phyloP scores from a whole-genome alignment of 2,329 filamentous ascomycete species.

The Ceratocystis huliohia region DNA sequence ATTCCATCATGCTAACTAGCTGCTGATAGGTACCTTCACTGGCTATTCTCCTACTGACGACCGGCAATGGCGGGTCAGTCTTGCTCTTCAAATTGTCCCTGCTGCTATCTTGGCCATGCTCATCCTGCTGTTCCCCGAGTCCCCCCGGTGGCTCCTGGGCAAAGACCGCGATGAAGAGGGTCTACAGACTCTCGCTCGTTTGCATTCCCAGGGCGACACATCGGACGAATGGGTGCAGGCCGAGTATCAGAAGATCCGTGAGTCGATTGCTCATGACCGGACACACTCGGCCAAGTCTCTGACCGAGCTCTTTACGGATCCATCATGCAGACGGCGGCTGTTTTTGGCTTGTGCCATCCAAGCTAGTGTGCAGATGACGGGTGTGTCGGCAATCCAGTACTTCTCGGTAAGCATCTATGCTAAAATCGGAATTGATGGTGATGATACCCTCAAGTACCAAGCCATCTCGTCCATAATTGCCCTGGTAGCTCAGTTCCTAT shows the following conservation, averaged over 20 bases:
- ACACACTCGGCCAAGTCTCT: constrained; percentile 59
- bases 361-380: constrained; percentile 64
- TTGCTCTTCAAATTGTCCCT: constrained; percentile 60
- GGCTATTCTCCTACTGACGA: constrained; percentile 26
- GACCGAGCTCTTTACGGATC: constrained; percentile 49
- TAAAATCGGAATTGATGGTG: constrained; percentile 53
- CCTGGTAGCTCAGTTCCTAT: constrained; percentile 53
- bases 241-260: constrained; percentile 59
- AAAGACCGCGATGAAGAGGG: constrained; percentile 53
- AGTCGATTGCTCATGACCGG: constrained; percentile 51
- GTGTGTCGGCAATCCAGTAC: constrained; percentile 62
- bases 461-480: constrained; percentile 62
- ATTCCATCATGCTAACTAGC: not conserved
- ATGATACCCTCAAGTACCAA: constrained; percentile 60
- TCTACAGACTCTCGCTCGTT: constrained; percentile 50
- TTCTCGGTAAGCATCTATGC: constrained; percentile 55
- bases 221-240: constrained; percentile 57
- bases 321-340: constrained; percentile 55
- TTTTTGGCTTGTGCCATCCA: constrained; percentile 58
- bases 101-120: constrained; percentile 50
- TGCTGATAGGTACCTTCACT: constrained; percentile 25
- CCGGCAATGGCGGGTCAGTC: constrained; percentile 30
- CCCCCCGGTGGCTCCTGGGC: constrained; percentile 62
- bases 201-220: constrained; percentile 56
- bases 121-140: constrained; percentile 60